Evolutionary conservation across 768 basidiomycete species (phyloP).

Genomic region (Lactarius indigo): DNA sequence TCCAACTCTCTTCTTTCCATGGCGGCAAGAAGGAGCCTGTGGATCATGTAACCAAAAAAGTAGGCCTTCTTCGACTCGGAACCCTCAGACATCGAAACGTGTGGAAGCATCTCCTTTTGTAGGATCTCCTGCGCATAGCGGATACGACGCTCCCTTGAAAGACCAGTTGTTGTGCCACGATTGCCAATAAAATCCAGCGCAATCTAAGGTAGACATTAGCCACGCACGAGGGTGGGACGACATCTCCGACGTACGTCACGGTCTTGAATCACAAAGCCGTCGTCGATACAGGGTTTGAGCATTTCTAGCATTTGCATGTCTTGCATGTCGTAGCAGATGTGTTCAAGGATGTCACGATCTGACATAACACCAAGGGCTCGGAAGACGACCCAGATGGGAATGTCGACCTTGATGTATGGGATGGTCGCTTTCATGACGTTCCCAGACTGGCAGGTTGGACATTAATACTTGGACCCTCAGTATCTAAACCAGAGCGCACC

Average conservation of each 20-base stretch:
- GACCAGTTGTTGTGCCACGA: conserved; percentile 91
- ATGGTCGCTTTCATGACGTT: conserved; percentile 96
- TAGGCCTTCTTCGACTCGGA: conserved; percentile 98
- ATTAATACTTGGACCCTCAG: conserved; percentile 16
- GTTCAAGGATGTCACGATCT: conserved; percentile 95
- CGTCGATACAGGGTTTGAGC: conserved; percentile 97
- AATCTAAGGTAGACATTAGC: conserved; percentile 35
- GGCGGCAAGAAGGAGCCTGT: conserved; percentile 89
- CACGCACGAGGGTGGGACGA: not conserved
- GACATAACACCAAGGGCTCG: conserved; percentile 96
- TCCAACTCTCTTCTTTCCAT: conserved; percentile 93
- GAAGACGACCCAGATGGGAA: conserved; percentile 99
- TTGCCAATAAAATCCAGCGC: conserved; percentile 98
- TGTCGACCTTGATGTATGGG: conserved; percentile 97
- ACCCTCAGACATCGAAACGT: conserved; percentile 93
- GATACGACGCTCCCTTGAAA: conserved; percentile 88
- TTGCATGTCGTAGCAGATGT: conserved; percentile 97
- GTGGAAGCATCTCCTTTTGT: conserved; percentile 98
- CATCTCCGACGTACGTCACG: conserved; percentile 60
- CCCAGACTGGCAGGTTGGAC: conserved; percentile 50
- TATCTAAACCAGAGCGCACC: conserved; percentile 45
- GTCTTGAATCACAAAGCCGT: conserved; percentile 97
- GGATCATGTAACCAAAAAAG: conserved; percentile 99
- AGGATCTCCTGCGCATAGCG: conserved; percentile 97
- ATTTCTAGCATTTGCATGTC: conserved; percentile 96